Evolutionary conservation across 1,139 yeast genomes (phyloP).

Genomic region (Lodderomyces pseudojiufengensis): DNA sequence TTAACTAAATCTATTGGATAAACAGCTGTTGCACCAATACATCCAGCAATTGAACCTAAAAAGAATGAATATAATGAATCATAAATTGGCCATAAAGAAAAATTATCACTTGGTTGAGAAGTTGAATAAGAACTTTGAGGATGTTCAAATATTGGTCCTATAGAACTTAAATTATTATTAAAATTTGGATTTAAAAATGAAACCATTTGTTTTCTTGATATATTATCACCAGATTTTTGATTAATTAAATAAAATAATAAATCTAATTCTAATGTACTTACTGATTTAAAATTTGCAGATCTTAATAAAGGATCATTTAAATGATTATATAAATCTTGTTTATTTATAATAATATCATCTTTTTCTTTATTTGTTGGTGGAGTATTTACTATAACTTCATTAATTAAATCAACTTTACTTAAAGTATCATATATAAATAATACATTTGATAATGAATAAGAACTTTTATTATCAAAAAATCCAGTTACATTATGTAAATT

Average conservation of each 20-base stretch:
- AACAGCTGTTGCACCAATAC: constrained; percentile 97
- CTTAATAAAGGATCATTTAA: constrained; percentile 51
- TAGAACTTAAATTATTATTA: constrained; percentile 32
- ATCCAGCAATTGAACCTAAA: constrained; percentile 93
- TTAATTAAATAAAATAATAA: constrained; percentile 49
- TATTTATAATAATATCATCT: constrained; percentile 44
- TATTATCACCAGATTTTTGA: constrained; percentile 40
- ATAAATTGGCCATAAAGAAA: constrained; percentile 56
- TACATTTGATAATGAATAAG: constrained; percentile 41
- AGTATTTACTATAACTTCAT: constrained; percentile 58
- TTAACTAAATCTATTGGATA: constrained; percentile 95
- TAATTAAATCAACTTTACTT: constrained; percentile 47
- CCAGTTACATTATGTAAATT: constrained; percentile 36
- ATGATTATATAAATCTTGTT: constrained; percentile 40
- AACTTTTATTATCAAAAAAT: constrained; percentile 29
- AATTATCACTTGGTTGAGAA: constrained; percentile 34
- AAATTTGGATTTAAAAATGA: constrained; percentile 46
- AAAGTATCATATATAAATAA: constrained; percentile 43
- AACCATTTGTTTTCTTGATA: constrained; percentile 51
- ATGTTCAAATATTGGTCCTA: constrained; percentile 41
- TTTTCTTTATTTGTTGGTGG: constrained; percentile 46
- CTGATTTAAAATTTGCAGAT: constrained; percentile 49
- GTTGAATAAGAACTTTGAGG: constrained; percentile 35
- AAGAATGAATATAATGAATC: constrained; percentile 86
- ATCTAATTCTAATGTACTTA: constrained; percentile 41